These are phyloP conservation scores for Phytophthora nicotianae DNA, from an alignment of 352 stramenopile species.

Conservation along the genomic window DNA sequence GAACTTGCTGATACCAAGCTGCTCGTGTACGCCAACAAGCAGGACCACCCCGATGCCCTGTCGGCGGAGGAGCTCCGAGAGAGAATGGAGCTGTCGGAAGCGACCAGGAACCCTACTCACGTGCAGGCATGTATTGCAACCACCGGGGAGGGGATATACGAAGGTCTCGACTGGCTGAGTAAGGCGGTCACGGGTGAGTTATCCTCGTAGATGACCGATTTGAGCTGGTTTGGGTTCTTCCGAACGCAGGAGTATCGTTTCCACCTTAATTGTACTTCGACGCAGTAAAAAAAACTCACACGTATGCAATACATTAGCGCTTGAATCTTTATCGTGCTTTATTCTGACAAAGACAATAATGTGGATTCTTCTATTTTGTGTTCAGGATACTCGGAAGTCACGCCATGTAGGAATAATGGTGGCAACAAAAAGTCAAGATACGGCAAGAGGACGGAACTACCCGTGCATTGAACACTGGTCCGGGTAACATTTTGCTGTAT, in stretches of 20 bases:
- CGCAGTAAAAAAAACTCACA: too few relatives aligned
- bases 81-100: conserved; percentile 39
- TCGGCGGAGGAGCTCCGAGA: conserved; percentile 35
- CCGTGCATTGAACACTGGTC: too few relatives aligned
- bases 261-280: not conserved
- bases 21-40: conserved; percentile 62
- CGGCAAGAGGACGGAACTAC: too few relatives aligned
- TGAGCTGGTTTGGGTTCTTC: not conserved
- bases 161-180: conserved; percentile 58
- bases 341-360: too few relatives aligned
- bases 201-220: conserved; percentile 15
- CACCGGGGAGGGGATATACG: conserved; percentile 44
- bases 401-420: too few relatives aligned
- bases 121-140: conserved; percentile 41
- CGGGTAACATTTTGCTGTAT: too few relatives aligned
- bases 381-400: too few relatives aligned
- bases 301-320: not conserved
- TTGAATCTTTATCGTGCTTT: not conserved
- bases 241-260: not conserved
- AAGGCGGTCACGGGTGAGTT: conserved; percentile 38
- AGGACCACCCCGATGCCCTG: conserved; percentile 44
- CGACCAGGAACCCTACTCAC: conserved; percentile 42
- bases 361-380: too few relatives aligned
- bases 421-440: too few relatives aligned
- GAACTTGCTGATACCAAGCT: conserved; percentile 48